Percentiles rank a stretch among this genome's conserved stretches.
phyloP scores from a whole-genome alignment of 2,329 filamentous ascomycete species.

The Fusarium hainanense region DNA sequence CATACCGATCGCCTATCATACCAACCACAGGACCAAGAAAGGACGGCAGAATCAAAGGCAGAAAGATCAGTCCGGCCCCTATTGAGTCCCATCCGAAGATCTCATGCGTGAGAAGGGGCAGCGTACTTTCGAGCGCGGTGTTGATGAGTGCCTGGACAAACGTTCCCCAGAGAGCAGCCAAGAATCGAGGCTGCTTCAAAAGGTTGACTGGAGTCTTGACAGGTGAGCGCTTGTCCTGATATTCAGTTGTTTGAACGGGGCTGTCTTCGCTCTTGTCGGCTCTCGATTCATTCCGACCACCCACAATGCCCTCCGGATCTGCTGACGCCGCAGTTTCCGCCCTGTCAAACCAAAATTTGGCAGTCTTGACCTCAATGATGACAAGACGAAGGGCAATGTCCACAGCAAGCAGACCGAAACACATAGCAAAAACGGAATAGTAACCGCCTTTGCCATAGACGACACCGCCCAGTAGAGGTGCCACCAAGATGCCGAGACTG shows the following conservation, averaged over 20 bases:
- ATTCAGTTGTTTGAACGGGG: not conserved
- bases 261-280: not conserved
- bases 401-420: slow-evolving; percentile 50
- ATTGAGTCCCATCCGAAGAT: slow-evolving; percentile 50
- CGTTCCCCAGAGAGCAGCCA: slow-evolving; percentile 51
- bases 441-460: slow-evolving; percentile 50
- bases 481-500: slow-evolving; percentile 49
- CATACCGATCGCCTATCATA: slow-evolving; percentile 49
- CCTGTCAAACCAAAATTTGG: slow-evolving; percentile 45
- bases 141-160: slow-evolving; percentile 49
- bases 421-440: slow-evolving; percentile 52
- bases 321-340: not conserved
- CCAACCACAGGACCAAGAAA: slow-evolving; percentile 49
- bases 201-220: slow-evolving; percentile 43
- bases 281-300: not conserved
- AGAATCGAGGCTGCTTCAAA: slow-evolving; percentile 48
- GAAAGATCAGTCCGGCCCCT: slow-evolving; percentile 51
- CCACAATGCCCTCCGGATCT: slow-evolving; percentile 2
- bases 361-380: slow-evolving; percentile 50
- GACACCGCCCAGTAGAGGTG: slow-evolving; percentile 50
- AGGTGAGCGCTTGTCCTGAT: slow-evolving; percentile 26
- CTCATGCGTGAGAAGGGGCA: slow-evolving; percentile 48
- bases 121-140: slow-evolving; percentile 51
- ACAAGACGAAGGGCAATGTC: slow-evolving; percentile 49
- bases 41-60: slow-evolving; percentile 49